phyloP scores from a whole-genome alignment of 345 rosid genomes.

The Rhizophora mangle region DNA sequence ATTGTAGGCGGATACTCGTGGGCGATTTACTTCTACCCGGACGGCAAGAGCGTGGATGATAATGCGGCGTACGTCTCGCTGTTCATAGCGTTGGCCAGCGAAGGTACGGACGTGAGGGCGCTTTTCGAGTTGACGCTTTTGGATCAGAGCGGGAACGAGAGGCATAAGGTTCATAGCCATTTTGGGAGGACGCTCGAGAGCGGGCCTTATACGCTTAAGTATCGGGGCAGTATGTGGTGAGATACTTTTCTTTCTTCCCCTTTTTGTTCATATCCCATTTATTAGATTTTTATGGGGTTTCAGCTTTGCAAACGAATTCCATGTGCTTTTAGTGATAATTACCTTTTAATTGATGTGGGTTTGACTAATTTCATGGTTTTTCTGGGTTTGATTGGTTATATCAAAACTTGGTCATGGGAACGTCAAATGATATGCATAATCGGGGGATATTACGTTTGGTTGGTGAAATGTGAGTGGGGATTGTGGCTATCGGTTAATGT shows the following conservation, averaged over 20 bases:
- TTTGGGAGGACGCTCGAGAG: slow-evolving; percentile 23
- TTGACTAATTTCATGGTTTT: neutral
- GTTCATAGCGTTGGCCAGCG: slow-evolving; percentile 29
- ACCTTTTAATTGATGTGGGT: neutral
- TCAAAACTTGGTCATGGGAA: neutral
- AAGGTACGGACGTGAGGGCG: slow-evolving; percentile 27
- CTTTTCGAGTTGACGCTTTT: slow-evolving; percentile 28
- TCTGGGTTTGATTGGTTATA: neutral
- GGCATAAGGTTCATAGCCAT: slow-evolving; percentile 30
- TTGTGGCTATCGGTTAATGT: neutral
- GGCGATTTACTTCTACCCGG: slow-evolving; percentile 31
- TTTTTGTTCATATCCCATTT: neutral
- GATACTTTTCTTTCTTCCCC: neutral
- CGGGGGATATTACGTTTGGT: neutral
- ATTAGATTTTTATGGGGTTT: neutral
- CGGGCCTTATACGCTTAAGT: slow-evolving; percentile 24
- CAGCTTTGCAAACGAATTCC: neutral
- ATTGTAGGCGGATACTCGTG: slow-evolving; percentile 20
- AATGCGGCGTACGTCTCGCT: slow-evolving; percentile 22
- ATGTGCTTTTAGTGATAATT: no score
- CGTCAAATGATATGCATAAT: neutral
- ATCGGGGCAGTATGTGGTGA: slow-evolving; percentile 29
- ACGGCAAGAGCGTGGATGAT: slow-evolving; percentile 25
- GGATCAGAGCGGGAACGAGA: slow-evolving; percentile 28
- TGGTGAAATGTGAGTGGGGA: neutral